A percentile compares a stretch with the other conserved stretches of the same genome.
Evolutionary conservation across 2,329 filamentous ascomycete genomes (phyloP).

Genomic region (Fusarium miscanthi): DNA sequence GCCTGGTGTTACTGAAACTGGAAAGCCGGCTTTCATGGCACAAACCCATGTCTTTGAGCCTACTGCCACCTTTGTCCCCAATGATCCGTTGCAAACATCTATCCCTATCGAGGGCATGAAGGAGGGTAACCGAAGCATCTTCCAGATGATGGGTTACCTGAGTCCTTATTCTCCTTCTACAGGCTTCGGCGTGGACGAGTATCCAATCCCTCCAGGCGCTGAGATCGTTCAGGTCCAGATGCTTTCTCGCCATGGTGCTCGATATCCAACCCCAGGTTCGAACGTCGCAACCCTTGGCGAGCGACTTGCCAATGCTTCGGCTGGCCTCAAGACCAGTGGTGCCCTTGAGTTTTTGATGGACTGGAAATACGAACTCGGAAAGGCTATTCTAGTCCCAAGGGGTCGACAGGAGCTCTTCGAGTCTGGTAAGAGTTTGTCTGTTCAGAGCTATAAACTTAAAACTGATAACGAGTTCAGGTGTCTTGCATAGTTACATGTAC

Average conservation of each 20-base stretch:
- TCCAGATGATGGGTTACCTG: slow-evolving; percentile 73
- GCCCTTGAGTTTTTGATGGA: slow-evolving; percentile 72
- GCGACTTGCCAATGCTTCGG: slow-evolving; percentile 65
- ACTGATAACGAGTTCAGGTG: slow-evolving; percentile 54
- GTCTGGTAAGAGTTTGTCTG: slow-evolving; percentile 55
- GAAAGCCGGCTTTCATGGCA: slow-evolving; percentile 75
- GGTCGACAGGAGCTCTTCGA: slow-evolving; percentile 80
- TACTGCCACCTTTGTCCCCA: slow-evolving; percentile 72
- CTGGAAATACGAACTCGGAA: slow-evolving; percentile 76
- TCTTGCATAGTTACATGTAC: slow-evolving; percentile 79
- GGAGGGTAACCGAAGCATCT: slow-evolving; percentile 71
- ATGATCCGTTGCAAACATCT: slow-evolving; percentile 76
- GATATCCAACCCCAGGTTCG: slow-evolving; percentile 74
- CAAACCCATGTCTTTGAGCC: slow-evolving; percentile 76
- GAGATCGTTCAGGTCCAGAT: slow-evolving; percentile 78
- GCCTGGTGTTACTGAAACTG: slow-evolving; percentile 76
- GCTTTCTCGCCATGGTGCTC: slow-evolving; percentile 77
- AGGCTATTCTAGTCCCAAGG: slow-evolving; percentile 77
- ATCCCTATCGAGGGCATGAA: slow-evolving; percentile 72
- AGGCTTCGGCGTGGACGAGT: slow-evolving; percentile 80
- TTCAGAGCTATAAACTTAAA: not conserved
- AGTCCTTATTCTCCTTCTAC: slow-evolving; percentile 77
- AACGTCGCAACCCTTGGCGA: slow-evolving; percentile 66
- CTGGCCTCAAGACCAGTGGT: slow-evolving; percentile 66
- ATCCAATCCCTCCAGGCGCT: slow-evolving; percentile 72